These are phyloP conservation scores for Blumeria graminis DNA, from an alignment of 2,329 filamentous ascomycete genomes.

Conservation along the genomic window DNA sequence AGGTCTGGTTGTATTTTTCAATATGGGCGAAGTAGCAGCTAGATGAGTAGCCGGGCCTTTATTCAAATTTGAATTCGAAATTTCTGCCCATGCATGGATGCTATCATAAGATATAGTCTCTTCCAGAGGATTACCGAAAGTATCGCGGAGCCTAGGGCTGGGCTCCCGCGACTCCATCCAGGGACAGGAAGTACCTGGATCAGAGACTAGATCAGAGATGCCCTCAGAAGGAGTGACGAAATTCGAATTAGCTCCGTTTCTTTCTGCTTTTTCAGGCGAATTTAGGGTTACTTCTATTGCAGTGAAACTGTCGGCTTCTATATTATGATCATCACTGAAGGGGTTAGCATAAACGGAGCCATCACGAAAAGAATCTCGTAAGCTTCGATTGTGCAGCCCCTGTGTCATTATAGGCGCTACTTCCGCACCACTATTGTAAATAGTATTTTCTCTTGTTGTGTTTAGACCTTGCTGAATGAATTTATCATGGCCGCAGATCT, in stretches of 20 bases:
- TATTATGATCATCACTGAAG: slow-evolving; percentile 21
- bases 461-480: slow-evolving; percentile 19
- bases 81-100: slow-evolving; percentile 39
- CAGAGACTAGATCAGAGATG: slow-evolving; percentile 9
- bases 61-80: slow-evolving; percentile 11
- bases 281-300: slow-evolving; percentile 20
- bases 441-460: slow-evolving; percentile 29
- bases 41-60: slow-evolving; percentile 16
- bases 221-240: slow-evolving; percentile 8
- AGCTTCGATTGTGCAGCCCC: slow-evolving; percentile 24
- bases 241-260: slow-evolving; percentile 26
- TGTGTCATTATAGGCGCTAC: slow-evolving; percentile 17
- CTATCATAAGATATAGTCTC: slow-evolving; percentile 27
- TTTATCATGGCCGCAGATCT: slow-evolving; percentile 9
- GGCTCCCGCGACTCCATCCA: slow-evolving; percentile 1
- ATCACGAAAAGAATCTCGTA: slow-evolving; percentile 20
- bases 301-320: slow-evolving; percentile 20
- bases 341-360: slow-evolving; percentile 29
- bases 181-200: slow-evolving; percentile 3
- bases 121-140: slow-evolving; percentile 17
- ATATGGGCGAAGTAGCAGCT: slow-evolving; percentile 5
- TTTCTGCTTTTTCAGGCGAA: slow-evolving; percentile 18
- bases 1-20: slow-evolving; percentile 11
- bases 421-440: slow-evolving; percentile 32
- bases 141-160: neutral